Evolutionary conservation across 441 rosid species (phyloP), one percentile per base, ranked within the genome.

Genomic region (Theobroma grandiflorum): DNA sequence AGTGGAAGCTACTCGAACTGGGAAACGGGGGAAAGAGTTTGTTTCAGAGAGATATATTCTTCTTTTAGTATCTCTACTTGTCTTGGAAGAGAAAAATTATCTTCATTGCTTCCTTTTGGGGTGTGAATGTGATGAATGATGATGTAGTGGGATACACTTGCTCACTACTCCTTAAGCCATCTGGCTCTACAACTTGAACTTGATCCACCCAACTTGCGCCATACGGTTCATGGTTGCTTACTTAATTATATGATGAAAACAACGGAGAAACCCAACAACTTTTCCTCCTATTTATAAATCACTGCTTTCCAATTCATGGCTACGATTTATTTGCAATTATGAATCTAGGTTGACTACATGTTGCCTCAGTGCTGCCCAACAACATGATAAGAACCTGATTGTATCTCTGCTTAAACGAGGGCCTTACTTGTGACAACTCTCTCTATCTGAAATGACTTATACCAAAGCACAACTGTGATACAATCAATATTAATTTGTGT

Each of bases 41-140:
- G 40, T 40, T 58, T 67, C 8, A 20, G 7, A 42, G 35, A 58
- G 20, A 18, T 5, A 16, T 18, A 3, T 35, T 50, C 10, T 65
- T 31, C 35, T 26, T 35, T 63, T 8, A 35, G 18, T 14, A 63
- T 6, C 0, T 47, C 22, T 59, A 47, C 77, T 61, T 83, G 53
- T 73, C 83, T 80, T 77, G 47, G 53, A 80, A 80, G 78, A 55
- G 66, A 80, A 8, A 43, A 59, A n/a, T 7, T 58, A 3, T 59
- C 2, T 22, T 38, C 14, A 16, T 78, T 76, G 67, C 80, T 82
- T 71, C 37, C 38, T 31, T 33, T 63, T n/a, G 50, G 9, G 37
- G 31, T 26, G 31, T 26, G 31, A 26, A 26, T 26, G 31, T 26
- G 31, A 26, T 26, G 31, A 49, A 49, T 47, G 47, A 58, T 65